Percentiles rank a stretch among this genome's conserved stretches.
Conservation (phyloP, 2,329 filamentous ascomycete genomes). For the Ceratocystis colombiana region DNA sequence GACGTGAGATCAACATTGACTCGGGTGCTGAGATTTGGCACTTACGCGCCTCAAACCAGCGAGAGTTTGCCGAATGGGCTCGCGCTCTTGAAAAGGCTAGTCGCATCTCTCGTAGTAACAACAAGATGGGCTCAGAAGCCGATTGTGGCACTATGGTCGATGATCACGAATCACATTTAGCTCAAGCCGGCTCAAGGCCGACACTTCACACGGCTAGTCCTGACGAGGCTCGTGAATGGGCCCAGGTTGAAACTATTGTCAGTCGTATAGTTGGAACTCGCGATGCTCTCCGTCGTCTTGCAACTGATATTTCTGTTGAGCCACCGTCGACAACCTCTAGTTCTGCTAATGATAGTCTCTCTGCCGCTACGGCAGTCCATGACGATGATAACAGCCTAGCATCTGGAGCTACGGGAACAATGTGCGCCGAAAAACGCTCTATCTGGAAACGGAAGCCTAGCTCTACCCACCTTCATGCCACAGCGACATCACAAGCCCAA, state of each 20-base stretch:
- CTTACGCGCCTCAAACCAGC: constrained; percentile 67
- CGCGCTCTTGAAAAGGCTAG: constrained; percentile 75
- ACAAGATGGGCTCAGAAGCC: constrained; percentile 32
- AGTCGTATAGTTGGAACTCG: constrained; percentile 77
- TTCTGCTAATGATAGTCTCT: constrained; percentile 28
- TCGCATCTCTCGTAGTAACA: constrained; percentile 47
- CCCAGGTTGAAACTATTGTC: constrained; percentile 72
- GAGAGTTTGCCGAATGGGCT: constrained; percentile 83
- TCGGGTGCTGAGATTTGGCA: constrained; percentile 98
- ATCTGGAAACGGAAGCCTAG: constrained; percentile 92
- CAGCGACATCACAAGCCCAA: constrained; percentile 34
- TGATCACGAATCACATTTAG: constrained; percentile 23
- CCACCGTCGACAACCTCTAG: constrained; percentile 36
- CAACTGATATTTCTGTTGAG: constrained; percentile 68
- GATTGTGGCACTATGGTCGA: constrained; percentile 26
- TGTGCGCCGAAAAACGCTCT: constrained; percentile 36
- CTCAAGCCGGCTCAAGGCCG: neutral
- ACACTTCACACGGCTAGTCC: constrained; percentile 30
- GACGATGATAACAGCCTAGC: constrained; percentile 35
- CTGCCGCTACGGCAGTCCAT: constrained; percentile 36
- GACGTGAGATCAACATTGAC: constrained; percentile 88
- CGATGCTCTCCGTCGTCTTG: constrained; percentile 76
- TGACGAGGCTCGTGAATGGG: constrained; percentile 74
- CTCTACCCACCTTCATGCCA: constrained; percentile 34
- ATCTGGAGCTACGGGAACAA: constrained; percentile 9